Conservation (phyloP, 2,329 filamentous ascomycete species). For the Epichloe typhina region DNA sequence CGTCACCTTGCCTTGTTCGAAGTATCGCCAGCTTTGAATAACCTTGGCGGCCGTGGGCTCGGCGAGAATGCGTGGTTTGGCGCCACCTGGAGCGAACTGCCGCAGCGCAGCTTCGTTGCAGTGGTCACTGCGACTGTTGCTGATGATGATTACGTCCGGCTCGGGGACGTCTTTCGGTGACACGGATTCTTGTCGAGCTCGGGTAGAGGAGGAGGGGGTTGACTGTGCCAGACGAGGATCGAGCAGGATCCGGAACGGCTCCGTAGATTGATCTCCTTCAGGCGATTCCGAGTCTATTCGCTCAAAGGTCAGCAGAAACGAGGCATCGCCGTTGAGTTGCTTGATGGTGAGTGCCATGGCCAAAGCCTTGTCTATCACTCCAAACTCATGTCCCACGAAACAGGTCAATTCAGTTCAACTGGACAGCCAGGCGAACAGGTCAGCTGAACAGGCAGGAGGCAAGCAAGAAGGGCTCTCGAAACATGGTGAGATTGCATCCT, state of each 20-base stretch:
- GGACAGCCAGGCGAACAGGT: background rate
- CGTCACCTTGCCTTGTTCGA: slow-evolving; percentile 36
- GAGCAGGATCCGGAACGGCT: slow-evolving; percentile 52
- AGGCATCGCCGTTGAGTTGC: slow-evolving; percentile 51
- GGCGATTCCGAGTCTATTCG: slow-evolving; percentile 26
- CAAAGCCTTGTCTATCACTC: background rate
- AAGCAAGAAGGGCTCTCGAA: background rate
- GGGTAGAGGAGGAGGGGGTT: slow-evolving; percentile 22
- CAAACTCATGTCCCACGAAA: background rate
- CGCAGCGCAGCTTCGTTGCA: slow-evolving; percentile 57
- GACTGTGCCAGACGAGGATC: slow-evolving; percentile 58
- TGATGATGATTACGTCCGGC: slow-evolving; percentile 33
- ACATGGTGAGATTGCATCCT: background rate
- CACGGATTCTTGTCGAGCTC: slow-evolving; percentile 42
- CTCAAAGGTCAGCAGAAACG: slow-evolving; percentile 51
- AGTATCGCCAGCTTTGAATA: slow-evolving; percentile 57
- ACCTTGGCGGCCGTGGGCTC: slow-evolving; percentile 50
- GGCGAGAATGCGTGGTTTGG: slow-evolving; percentile 50
- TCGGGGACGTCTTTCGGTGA: slow-evolving; percentile 27
- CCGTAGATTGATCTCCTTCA: slow-evolving; percentile 8
- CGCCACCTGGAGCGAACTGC: slow-evolving; percentile 40
- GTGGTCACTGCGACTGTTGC: slow-evolving; percentile 44
- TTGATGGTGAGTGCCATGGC: slow-evolving; percentile 50
- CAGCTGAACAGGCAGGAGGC: background rate
- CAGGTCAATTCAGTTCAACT: background rate